phyloP scores from a whole-genome alignment of 2,329 filamentous ascomycete genomes.

The Aphanoascus verrucosus region DNA sequence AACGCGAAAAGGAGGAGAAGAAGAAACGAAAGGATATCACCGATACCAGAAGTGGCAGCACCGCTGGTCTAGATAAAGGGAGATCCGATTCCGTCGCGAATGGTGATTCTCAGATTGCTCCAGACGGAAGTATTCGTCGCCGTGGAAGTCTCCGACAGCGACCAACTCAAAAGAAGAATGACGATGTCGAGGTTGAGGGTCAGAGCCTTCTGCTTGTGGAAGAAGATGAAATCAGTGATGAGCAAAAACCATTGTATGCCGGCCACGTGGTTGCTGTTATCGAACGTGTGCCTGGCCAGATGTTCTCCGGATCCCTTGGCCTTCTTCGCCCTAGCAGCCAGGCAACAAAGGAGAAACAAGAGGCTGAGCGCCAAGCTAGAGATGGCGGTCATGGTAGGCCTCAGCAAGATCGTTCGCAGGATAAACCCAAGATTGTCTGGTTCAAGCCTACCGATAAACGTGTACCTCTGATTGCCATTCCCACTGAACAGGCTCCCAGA shows the following conservation, averaged over 20 bases:
- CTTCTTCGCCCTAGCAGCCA: conserved; percentile 92
- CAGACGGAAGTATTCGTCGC: conserved; percentile 77
- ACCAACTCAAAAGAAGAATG: conserved; percentile 98
- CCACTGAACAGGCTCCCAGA: conserved; percentile 90
- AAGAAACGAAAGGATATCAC: conserved; percentile 99
- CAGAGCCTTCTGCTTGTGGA: conserved; percentile 94
- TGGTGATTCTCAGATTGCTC: conserved; percentile 49
- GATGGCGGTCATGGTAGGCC: conserved; percentile 65
- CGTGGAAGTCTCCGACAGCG: conserved; percentile 92
- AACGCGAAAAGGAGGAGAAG: conserved; percentile 98
- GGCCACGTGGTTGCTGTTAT: conserved; percentile 96
- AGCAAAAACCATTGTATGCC: conserved; percentile 93
- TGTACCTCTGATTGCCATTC: conserved; percentile 93
- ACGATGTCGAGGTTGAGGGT: conserved; percentile 96
- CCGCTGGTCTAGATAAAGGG: conserved; percentile 56
- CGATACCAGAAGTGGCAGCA: conserved; percentile 70
- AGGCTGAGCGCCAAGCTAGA: conserved; percentile 84
- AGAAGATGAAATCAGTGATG: conserved; percentile 97
- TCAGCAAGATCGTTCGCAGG: conserved; percentile 73
- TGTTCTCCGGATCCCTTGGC: conserved; percentile 96
- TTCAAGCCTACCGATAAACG: conserved; percentile 99
- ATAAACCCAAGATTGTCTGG: conserved; percentile 99
- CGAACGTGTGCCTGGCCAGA: conserved; percentile 92
- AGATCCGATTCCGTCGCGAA: conserved; percentile 48
- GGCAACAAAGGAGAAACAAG: conserved; percentile 98